Conservation (phyloP, 2,329 filamentous ascomycete species). For the Chalaropsis ovoidea region DNA sequence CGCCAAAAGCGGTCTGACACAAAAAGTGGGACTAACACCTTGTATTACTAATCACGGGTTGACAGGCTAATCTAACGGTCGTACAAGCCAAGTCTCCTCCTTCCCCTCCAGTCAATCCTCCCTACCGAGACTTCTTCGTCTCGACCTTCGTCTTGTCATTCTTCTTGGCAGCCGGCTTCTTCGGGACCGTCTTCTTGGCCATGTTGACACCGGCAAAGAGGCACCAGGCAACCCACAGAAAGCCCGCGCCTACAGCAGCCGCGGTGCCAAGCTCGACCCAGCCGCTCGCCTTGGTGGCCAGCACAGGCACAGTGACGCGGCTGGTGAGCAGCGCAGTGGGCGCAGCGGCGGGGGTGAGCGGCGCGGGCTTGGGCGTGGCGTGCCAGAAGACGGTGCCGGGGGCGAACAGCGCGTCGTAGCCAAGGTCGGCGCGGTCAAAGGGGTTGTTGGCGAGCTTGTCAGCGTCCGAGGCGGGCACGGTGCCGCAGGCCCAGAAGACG, state of each 20-base stretch:
- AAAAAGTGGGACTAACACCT: neutral
- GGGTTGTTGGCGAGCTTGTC: slow-evolving; percentile 65
- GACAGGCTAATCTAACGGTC: neutral
- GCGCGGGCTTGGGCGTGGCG: slow-evolving; percentile 35
- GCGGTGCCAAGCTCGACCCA: slow-evolving; percentile 49
- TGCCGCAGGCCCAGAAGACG: slow-evolving; percentile 82
- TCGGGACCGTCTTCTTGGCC: neutral
- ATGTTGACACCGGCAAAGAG: slow-evolving; percentile 34
- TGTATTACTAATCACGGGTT: neutral
- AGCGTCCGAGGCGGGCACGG: slow-evolving; percentile 41
- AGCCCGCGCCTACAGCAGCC: slow-evolving; percentile 50
- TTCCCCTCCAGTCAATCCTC: neutral
- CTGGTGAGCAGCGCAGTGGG: slow-evolving; percentile 38
- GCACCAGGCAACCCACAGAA: slow-evolving; percentile 59
- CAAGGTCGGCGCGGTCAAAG: slow-evolving; percentile 75
- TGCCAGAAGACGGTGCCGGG: slow-evolving; percentile 77
- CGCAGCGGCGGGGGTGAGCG: neutral
- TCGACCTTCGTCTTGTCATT: neutral
- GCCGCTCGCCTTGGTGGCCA: slow-evolving; percentile 43
- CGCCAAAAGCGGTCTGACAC: neutral
- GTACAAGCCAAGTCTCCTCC: neutral
- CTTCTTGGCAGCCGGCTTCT: slow-evolving; percentile 27
- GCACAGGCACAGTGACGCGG: slow-evolving; percentile 53
- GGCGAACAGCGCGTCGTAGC: slow-evolving; percentile 73
- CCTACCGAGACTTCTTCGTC: slow-evolving; percentile 26